Base-by-base conservation (phyloP, 441 rosid species). In the Corymbia citriodora region DNA sequence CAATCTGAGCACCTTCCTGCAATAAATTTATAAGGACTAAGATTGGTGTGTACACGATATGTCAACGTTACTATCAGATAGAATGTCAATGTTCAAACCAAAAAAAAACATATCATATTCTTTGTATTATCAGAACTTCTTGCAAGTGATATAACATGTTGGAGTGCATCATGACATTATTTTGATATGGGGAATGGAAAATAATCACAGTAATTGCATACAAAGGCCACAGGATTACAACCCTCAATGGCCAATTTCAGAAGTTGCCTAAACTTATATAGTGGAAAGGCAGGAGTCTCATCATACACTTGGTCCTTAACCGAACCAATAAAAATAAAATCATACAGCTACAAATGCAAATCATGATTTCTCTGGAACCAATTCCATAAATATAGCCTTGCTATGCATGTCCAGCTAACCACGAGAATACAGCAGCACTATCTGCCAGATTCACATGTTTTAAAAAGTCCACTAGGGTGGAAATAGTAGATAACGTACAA, bases 1-100 rank as follows among this genome's bases (percentile, higher is more conserved):
- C 93, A 93, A 90, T 92, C 93, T 91, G 92, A 55, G 90, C 93
- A 93, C 90, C 93, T 88, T 86, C 93, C 92, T 91, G 94, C 92
- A 92, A 94, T 87, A 90, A 92, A 91, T 94, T 89, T 90, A 82
- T 88, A 90, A 88, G 89, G 90, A 82, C 91, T 92, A 61, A 93
- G 90, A 89, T 21, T 10, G 89, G 72, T 72, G 87, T 63, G 89
- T 65, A 87, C 48, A 88, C 50, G 31, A 53, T 55, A 89, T 61
- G 82, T 54, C 49, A 55, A 87, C 23, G 85, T 79, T 79, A 40
- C 85, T 23, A 79, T 72, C 40, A 36, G 49, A 72, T 72, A 72
- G 82, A 72, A 72, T 74, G 40, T 74, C 52, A 1, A 40, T 4
- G 18, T 79, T 79, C 6, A 3, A 79, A 40, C 45, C 5, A 36